Conservation (phyloP, 176 grass and related monocot genomes). For the Phoenix dactylifera region DNA sequence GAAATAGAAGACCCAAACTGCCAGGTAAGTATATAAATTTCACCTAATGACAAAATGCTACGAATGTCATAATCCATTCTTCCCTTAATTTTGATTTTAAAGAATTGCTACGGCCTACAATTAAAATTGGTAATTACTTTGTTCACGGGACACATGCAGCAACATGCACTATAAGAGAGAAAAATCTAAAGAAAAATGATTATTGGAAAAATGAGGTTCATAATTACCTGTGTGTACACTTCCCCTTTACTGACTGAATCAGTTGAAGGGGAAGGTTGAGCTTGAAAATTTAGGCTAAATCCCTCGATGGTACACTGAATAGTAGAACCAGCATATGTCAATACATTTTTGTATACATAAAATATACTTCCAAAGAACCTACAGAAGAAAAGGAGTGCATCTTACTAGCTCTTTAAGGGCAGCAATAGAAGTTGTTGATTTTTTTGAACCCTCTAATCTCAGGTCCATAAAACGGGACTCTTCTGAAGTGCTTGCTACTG, state of each 20-base stretch:
- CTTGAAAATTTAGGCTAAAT: conserved; percentile 55
- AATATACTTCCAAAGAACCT: no score
- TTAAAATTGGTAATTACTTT: no score
- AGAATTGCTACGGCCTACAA: no score
- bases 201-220: background rate
- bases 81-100: no score
- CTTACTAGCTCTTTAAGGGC: conserved; percentile 77
- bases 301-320: conserved; percentile 64
- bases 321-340: conserved; percentile 16
- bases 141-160: no score
- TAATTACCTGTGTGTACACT: conserved; percentile 58
- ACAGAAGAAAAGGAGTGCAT: background rate
- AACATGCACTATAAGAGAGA: no score
- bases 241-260: conserved; percentile 34
- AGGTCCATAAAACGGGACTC: conserved; percentile 35
- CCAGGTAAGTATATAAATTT: no score
- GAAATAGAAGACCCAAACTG: no score
- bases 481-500: conserved; percentile 55
- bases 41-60: no score
- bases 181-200: no score
- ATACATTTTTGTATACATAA: background rate
- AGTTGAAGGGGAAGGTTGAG: conserved; percentile 32
- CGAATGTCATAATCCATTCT: no score
- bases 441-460: conserved; percentile 34
- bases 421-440: conserved; percentile 30